These are phyloP conservation scores for Physocladia obscura DNA, from an alignment of 192 early-diverging fungal species.

Conservation along the genomic window DNA sequence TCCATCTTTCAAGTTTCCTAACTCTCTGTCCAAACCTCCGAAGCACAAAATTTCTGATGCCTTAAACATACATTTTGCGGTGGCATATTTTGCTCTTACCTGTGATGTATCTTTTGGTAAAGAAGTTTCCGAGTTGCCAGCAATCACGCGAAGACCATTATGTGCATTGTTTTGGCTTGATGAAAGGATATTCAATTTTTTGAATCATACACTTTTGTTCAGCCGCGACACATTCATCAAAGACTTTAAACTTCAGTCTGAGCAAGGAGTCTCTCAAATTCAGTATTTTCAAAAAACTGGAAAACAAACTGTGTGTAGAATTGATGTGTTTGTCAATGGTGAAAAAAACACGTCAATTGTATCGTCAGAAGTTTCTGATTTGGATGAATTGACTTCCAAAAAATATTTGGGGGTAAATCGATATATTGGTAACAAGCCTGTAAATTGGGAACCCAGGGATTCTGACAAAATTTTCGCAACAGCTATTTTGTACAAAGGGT, in stretches of 20 bases:
- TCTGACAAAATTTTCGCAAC: too few species aligned
- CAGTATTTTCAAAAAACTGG: not conserved
- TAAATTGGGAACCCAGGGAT: constrained; percentile 44
- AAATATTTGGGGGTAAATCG: too few species aligned
- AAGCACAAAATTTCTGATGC: too few species aligned
- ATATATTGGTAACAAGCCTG: constrained; percentile 31
- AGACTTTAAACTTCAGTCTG: not conserved
- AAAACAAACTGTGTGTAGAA: not conserved
- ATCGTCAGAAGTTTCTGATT: too few species aligned
- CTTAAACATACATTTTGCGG: not conserved
- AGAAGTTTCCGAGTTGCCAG: constrained; percentile 34
- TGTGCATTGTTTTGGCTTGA: not conserved
- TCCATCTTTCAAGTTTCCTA: too few species aligned
- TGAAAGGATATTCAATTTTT: not conserved
- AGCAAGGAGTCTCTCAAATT: not conserved
- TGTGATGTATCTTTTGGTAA: constrained; percentile 29
- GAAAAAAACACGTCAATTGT: not conserved
- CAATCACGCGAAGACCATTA: not conserved
- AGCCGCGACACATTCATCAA: not conserved
- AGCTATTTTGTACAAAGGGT: too few species aligned
- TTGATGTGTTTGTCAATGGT: not conserved
- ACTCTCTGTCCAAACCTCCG: too few species aligned
- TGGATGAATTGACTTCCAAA: not conserved
- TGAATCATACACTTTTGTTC: not conserved
- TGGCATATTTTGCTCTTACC: not conserved